phyloP scores from a whole-genome alignment of 208 protist genomes.

The Zelonia costaricensis region DNA sequence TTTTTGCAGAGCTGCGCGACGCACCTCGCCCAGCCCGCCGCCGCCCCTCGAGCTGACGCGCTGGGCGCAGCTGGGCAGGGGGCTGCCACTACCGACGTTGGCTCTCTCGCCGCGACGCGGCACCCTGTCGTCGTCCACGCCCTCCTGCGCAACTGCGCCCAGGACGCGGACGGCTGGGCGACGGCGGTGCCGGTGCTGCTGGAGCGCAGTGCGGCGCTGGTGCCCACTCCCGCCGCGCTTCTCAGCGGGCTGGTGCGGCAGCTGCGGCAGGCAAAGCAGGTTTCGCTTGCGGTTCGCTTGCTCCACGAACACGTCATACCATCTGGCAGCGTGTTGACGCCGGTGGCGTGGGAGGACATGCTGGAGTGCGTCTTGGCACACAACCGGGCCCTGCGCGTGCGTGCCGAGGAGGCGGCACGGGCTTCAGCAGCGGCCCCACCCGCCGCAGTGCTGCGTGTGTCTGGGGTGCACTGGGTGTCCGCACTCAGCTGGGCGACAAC shows the following conservation, averaged over 20 bases:
- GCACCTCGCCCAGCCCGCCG: constrained; percentile 9
- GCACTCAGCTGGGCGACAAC: constrained; percentile 74
- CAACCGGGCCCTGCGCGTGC: constrained; percentile 44
- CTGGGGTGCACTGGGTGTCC: constrained; percentile 73
- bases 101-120: constrained; percentile 20
- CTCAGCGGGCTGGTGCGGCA: constrained; percentile 57
- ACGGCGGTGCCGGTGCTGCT: constrained; percentile 50
- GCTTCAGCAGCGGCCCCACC: background rate
- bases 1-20: constrained; percentile 44
- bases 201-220: constrained; percentile 30
- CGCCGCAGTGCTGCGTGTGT: background rate
- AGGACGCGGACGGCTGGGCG: constrained; percentile 35
- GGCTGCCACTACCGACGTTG: background rate
- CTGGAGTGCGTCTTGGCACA: constrained; percentile 68
- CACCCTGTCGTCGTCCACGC: constrained; percentile 64
- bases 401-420: background rate
- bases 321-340: constrained; percentile 36
- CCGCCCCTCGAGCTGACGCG: background rate
- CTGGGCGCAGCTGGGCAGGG: background rate
- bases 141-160: constrained; percentile 58
- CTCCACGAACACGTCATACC: constrained; percentile 77
- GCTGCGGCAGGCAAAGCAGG: constrained; percentile 57
- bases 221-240: constrained; percentile 50
- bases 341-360: constrained; percentile 54
- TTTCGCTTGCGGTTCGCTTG: constrained; percentile 53